Evolutionary conservation across 2,329 filamentous ascomycete species (phyloP).

Genomic region (Hypoxylon sp.): DNA sequence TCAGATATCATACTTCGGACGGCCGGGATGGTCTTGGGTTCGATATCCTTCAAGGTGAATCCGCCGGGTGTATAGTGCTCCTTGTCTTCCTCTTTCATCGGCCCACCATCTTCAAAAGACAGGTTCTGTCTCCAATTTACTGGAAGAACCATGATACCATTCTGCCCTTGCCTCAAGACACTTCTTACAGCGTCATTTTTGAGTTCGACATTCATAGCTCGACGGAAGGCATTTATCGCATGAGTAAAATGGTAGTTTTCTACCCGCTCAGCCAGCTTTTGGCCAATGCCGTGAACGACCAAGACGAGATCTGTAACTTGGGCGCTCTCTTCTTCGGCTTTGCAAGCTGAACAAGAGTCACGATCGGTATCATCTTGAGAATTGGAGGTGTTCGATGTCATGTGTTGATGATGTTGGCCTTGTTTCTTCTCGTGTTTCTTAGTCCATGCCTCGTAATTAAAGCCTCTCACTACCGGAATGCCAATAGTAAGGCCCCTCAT

Average conservation of each 20-base stretch:
- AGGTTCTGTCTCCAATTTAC: slow-evolving; percentile 93
- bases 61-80: slow-evolving; percentile 65
- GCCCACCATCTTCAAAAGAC: slow-evolving; percentile 82
- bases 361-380: slow-evolving; percentile 30
- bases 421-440: slow-evolving; percentile 67
- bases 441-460: slow-evolving; percentile 80
- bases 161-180: slow-evolving; percentile 78
- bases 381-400: slow-evolving; percentile 43
- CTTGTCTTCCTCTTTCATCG: slow-evolving; percentile 63
- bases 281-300: slow-evolving; percentile 94
- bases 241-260: slow-evolving; percentile 98
- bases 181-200: slow-evolving; percentile 76
- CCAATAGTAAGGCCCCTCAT: slow-evolving; percentile 84
- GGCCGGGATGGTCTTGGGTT: slow-evolving; percentile 86
- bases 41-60: slow-evolving; percentile 82
- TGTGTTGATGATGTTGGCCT: slow-evolving; percentile 42
- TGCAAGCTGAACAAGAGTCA: slow-evolving; percentile 64
- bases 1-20: slow-evolving; percentile 95
- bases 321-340: slow-evolving; percentile 68
- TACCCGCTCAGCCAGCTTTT: slow-evolving; percentile 92
- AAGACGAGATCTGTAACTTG: slow-evolving; percentile 87
- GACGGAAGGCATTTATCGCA: slow-evolving; percentile 88
- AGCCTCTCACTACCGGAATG: slow-evolving; percentile 87
- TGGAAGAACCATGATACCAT: slow-evolving; percentile 92
- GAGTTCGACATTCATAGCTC: slow-evolving; percentile 86